Base-by-base conservation (phyloP, 768 basidiomycete genomes). In the Podaxis sp. region DNA sequence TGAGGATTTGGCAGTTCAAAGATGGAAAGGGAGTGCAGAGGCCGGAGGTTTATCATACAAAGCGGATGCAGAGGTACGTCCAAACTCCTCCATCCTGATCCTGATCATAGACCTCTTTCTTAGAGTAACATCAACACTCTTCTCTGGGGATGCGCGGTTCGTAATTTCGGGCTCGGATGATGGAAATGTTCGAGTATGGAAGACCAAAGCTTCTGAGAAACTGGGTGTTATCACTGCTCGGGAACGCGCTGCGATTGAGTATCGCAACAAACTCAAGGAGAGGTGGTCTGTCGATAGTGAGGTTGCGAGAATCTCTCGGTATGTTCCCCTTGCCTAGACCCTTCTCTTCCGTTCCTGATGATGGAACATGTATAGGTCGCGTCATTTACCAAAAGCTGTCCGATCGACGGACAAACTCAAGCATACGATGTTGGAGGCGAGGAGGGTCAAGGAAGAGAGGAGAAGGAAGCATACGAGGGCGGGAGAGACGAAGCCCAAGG, bases 161-260 rank as follows among this genome's bases (percentile, higher is more conserved):
- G 87, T 97, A 37, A 71, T 97, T 7, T 86, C 90, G 1, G 95
- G 94, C 14, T 95, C 94, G 0, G 95, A 97, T 65, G 95, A 97
- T 68, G 95, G 95, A 10, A 97, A 96, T 68, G 90, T 97, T 63
- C 85, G 94, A 56, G 80, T 98, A 69, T 97, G 95, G 95, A 98
- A 98, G 72, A 87, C 92, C 21, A 90, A 91, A 61, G 93, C 95
- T 0, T 89, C 91, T 0, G 94, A 95, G 66, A 95, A 92, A 71
- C 79, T 99, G 37, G 97, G 96, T 7, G 83, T 97, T 28, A 76
- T 98, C 64, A 94, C 93, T 55, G 89, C 92, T 14, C 82, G 94
- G 58, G 96, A 98, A 71, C 83, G 93, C 48, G 91, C 94, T 2
- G 86, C 90, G 7, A 90, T 95, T 64, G 95, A 98, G 72, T 98